Conservation (phyloP, 2,329 filamentous ascomycete genomes). For the Neonectria ditissima region DNA sequence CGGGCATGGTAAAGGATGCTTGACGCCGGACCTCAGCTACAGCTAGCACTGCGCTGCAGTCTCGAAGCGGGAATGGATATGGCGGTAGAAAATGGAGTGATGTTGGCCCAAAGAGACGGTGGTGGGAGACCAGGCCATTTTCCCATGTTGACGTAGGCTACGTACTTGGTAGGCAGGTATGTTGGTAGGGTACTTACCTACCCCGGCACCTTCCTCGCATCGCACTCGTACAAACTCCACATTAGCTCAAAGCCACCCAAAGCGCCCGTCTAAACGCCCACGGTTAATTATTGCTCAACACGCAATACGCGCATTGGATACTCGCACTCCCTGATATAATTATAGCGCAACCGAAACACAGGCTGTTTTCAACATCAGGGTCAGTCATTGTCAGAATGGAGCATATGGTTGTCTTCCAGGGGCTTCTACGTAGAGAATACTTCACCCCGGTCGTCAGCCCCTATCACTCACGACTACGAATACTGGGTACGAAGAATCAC, state of each 20-base stretch:
- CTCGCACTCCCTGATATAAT: background rate
- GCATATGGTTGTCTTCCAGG: background rate
- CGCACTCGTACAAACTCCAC: conserved; percentile 21
- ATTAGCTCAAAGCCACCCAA: conserved; percentile 15
- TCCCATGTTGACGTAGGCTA: conserved; percentile 30
- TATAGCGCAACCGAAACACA: background rate
- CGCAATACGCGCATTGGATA: conserved; percentile 1
- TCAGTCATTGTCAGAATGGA: background rate
- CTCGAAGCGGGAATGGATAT: conserved; percentile 36
- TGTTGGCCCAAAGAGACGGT: conserved; percentile 33
- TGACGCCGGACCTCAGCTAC: conserved; percentile 43
- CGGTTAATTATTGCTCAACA: background rate
- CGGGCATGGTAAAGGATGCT: conserved; percentile 38
- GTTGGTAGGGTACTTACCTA: background rate
- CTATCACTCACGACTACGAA: background rate
- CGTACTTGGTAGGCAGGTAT: too few species aligned
- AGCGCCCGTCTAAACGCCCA: background rate
- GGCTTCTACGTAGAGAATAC: background rate
- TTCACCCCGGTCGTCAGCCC: background rate
- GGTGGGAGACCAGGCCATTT: conserved; percentile 31
- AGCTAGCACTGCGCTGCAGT: conserved; percentile 42
- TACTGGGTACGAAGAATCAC: background rate
- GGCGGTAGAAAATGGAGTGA: conserved; percentile 40
- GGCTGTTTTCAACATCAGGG: background rate
- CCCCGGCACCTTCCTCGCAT: conserved; percentile 15